Conservation (phyloP, 768 basidiomycete species). For the Dioszegia crocea region DNA sequence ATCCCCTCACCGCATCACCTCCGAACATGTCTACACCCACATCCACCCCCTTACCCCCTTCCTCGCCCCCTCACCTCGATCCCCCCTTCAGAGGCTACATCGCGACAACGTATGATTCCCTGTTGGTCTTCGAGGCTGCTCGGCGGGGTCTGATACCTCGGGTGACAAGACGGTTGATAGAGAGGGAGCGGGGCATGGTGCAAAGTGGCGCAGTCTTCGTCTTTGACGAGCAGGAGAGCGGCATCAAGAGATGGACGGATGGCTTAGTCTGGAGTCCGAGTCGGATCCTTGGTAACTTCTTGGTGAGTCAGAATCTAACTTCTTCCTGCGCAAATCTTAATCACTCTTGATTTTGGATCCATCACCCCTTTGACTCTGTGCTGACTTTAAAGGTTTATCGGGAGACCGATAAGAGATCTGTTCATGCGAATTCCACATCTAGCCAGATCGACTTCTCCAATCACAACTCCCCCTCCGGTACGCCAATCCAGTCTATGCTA, state of each 20-base stretch:
- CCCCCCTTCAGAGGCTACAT: conserved; percentile 93
- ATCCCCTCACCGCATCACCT: neutral
- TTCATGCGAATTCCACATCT: conserved; percentile 2
- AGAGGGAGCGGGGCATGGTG: conserved; percentile 88
- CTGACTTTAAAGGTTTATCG: conserved; percentile 64
- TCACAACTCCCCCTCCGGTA: conserved; percentile 5
- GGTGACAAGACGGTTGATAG: conserved; percentile 85
- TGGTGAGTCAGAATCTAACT: conserved; percentile 60
- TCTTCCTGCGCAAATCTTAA: no score
- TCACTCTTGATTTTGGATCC: neutral
- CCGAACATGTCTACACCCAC: conserved; percentile 1
- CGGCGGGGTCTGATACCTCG: conserved; percentile 82
- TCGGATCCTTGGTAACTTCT: conserved; percentile 87
- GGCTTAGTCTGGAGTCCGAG: conserved; percentile 92
- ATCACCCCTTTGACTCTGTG: neutral
- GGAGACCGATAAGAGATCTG: conserved; percentile 69
- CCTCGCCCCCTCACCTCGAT: conserved; percentile 52
- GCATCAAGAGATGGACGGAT: conserved; percentile 95
- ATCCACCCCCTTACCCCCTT: neutral
- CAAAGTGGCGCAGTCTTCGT: conserved; percentile 91
- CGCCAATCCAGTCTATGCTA: conserved; percentile 9
- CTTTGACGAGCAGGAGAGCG: conserved; percentile 94
- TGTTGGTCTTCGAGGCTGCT: conserved; percentile 94
- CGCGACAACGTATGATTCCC: conserved; percentile 88
- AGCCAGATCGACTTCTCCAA: conserved; percentile 1